Conservation (phyloP, 2,329 filamentous ascomycete species). For the Cladophialophora yegresii region DNA sequence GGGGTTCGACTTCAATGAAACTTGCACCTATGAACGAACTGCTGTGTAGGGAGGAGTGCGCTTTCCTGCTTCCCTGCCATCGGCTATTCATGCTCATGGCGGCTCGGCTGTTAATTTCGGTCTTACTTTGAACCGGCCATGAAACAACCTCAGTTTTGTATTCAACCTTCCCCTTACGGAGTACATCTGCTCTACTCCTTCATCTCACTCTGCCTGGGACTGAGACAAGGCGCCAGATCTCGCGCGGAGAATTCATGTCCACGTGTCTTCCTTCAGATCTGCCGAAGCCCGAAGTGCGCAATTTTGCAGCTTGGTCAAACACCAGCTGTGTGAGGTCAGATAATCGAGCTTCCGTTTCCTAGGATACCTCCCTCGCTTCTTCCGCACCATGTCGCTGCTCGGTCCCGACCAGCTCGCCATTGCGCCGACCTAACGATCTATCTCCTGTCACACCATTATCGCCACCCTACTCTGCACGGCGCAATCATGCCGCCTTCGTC, state of each 20-base stretch:
- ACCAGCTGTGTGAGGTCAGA: neutral
- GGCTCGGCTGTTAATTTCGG: neutral
- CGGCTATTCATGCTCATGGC: neutral
- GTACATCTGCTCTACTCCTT: neutral
- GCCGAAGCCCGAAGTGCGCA: neutral
- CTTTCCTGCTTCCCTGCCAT: neutral
- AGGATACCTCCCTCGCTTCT: neutral
- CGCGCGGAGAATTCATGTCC: neutral
- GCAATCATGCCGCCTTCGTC: neutral
- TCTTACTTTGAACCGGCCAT: neutral
- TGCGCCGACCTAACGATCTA: neutral
- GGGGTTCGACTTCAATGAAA: neutral
- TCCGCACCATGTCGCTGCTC: neutral
- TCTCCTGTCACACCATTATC: neutral
- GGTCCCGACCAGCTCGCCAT: neutral
- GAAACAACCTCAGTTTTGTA: slow-evolving; percentile 8
- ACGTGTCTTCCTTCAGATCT: neutral
- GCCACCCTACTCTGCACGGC: neutral
- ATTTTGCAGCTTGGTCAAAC: slow-evolving; percentile 1
- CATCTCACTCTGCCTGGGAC: neutral
- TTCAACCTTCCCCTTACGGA: neutral
- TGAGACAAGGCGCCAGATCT: slow-evolving; percentile 7
- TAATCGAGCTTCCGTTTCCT: neutral
- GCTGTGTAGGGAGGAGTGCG: neutral
- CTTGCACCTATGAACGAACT: neutral